A percentile compares a stretch with the other conserved stretches of the same genome.
Evolutionary conservation across 495 filamentous ascomycete species (phyloP).

Genomic region (Clohesyomyces aquaticus): DNA sequence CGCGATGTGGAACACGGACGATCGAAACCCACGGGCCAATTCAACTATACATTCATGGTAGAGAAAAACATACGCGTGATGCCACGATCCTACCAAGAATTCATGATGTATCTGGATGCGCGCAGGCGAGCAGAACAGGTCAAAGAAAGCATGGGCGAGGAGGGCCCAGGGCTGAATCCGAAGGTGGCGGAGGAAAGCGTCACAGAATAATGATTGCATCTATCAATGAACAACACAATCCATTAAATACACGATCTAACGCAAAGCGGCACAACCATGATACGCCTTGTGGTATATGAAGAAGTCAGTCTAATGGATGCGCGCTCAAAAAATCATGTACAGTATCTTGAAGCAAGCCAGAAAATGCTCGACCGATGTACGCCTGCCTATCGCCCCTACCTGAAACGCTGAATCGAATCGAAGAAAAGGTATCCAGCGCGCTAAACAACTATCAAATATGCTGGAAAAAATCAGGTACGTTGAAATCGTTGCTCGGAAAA

Average conservation of each 20-base stretch:
- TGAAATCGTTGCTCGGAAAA: neutral
- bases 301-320: neutral
- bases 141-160: constrained; percentile 40
- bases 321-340: neutral
- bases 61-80: constrained; percentile 73
- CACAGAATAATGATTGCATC: constrained; percentile 42
- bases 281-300: neutral
- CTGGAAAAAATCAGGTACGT: neutral
- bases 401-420: constrained; percentile 32
- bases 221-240: too few species aligned
- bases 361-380: too few species aligned
- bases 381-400: constrained; percentile 6
- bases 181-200: constrained; percentile 40
- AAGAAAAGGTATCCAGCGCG: constrained; percentile 29
- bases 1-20: constrained; percentile 76
- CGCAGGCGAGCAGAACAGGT: constrained; percentile 57
- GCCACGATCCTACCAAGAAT: constrained; percentile 74
- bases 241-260: too few species aligned
- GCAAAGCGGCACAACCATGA: neutral
- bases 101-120: constrained; percentile 80
- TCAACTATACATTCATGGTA: constrained; percentile 85
- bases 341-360: neutral
- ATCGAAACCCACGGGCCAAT: constrained; percentile 76
- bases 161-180: constrained; percentile 15
- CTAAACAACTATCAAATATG: constrained; percentile 28